Percentiles rank a stretch among this genome's conserved stretches.
Evolutionary conservation across 352 stramenopile species (phyloP).

Genomic region (Globisporangium emineosum): DNA sequence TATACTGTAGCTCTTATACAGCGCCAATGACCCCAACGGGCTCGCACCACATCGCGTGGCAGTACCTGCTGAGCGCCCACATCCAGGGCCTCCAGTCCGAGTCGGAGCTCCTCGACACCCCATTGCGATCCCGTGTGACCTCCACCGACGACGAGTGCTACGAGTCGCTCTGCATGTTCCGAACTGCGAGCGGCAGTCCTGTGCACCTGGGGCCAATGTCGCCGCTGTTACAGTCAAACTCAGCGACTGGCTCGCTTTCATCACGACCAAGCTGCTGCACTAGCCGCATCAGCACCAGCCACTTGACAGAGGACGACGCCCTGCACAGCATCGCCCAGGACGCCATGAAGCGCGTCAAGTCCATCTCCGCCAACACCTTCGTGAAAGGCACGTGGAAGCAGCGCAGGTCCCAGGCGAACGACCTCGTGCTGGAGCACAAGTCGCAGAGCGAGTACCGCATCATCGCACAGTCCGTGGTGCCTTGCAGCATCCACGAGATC

Average conservation of each 20-base stretch:
- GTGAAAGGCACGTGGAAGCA: constrained; percentile 19
- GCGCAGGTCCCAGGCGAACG: constrained; percentile 6
- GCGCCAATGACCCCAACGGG: neutral
- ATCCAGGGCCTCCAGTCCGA: neutral
- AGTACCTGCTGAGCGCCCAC: neutral
- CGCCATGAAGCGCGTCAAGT: constrained; percentile 14
- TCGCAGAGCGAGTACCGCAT: constrained; percentile 19
- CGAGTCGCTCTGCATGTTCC: neutral
- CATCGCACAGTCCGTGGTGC: constrained; percentile 20
- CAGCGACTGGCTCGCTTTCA: neutral
- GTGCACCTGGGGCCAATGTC: constrained; percentile 5
- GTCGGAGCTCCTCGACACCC: neutral
- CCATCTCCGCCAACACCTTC: constrained; percentile 12
- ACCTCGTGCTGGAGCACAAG: constrained; percentile 17
- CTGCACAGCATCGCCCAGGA: constrained; percentile 8
- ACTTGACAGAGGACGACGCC: constrained; percentile 10
- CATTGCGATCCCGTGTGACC: neutral
- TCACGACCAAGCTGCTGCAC: neutral
- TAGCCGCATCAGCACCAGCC: neutral
- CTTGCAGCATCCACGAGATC: constrained; percentile 25
- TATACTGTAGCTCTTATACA: neutral
- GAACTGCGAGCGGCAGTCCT: neutral
- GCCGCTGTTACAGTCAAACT: neutral
- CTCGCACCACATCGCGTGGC: neutral
- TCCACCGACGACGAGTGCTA: neutral